These are phyloP conservation scores for Taiwanofungus camphoratus DNA, from an alignment of 1,284 basidiomycete species.

Conservation along the genomic window DNA sequence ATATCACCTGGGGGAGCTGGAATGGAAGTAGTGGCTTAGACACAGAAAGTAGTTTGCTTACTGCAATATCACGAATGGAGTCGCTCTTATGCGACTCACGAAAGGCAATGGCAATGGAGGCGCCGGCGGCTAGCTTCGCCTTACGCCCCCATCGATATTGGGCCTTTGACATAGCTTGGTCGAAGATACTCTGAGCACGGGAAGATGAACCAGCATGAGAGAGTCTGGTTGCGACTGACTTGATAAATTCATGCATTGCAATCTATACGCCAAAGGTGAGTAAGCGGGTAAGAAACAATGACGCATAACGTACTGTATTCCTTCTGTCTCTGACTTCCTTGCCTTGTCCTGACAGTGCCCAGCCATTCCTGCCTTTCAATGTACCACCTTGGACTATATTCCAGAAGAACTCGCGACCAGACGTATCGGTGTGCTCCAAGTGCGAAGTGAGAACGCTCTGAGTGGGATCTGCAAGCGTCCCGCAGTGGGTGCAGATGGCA, in stretches of 20 bases:
- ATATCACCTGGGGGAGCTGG: conserved; percentile 15
- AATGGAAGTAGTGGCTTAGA: conserved; percentile 5
- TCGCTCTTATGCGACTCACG: conserved; percentile 63
- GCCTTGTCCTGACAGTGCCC: conserved; percentile 56
- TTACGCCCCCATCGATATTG: conserved; percentile 63
- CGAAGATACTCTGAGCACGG: conserved; percentile 60
- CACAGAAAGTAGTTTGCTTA: conserved; percentile 22
- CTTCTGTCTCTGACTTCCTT: conserved; percentile 54
- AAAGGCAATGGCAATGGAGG: conserved; percentile 58
- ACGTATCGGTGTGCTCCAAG: conserved; percentile 29
- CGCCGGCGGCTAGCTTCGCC: conserved; percentile 60
- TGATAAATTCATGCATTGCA: conserved; percentile 56
- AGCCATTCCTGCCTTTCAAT: conserved; percentile 44
- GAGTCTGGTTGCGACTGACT: conserved; percentile 48
- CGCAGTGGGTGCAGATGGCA: conserved; percentile 58
- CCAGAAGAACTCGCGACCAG: conserved; percentile 24
- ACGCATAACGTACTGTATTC: conserved; percentile 43
- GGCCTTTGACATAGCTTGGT: conserved; percentile 51
- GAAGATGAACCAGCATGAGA: conserved; percentile 48
- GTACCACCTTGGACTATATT: conserved; percentile 26
- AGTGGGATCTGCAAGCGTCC: conserved; percentile 55
- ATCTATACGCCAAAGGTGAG: conserved; percentile 32
- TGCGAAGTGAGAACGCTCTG: conserved; percentile 51
- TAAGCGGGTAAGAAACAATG: conserved; percentile 8
- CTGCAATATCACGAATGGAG: conserved; percentile 60